A percentile compares a stretch with the other conserved stretches of the same genome.
phyloP scores from a whole-genome alignment of 108 stramenopile genomes.

The Cylindrotheca closterium region DNA sequence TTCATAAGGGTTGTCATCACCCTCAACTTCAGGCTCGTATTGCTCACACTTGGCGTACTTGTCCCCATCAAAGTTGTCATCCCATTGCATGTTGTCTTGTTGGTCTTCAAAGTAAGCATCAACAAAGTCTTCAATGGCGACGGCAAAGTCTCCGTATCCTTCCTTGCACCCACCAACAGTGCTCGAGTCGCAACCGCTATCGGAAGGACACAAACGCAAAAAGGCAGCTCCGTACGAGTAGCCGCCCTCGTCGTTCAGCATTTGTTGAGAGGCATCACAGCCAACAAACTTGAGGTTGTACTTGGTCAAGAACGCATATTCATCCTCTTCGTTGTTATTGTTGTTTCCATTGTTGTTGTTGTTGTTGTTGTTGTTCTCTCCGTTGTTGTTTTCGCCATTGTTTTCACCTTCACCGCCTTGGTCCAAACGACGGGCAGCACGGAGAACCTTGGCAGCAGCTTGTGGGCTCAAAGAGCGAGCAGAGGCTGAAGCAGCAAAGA shows the following conservation, averaged over 20 bases:
- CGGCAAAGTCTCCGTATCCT: constrained; percentile 44
- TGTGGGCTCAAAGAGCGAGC: constrained; percentile 16
- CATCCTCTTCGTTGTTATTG: constrained; percentile 1
- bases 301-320: constrained; percentile 11
- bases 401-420: constrained; percentile 8
- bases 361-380: too few species aligned
- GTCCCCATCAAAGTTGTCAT: constrained; percentile 21
- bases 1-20: constrained; percentile 17
- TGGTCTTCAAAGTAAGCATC: constrained; percentile 42
- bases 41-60: constrained; percentile 33
- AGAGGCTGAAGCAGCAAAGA: constrained; percentile 16
- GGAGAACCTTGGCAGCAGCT: constrained; percentile 30
- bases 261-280: constrained; percentile 10
- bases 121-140: constrained; percentile 37
- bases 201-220: constrained; percentile 39
- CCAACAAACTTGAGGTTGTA: constrained; percentile 19
- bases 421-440: constrained; percentile 35
- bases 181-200: constrained; percentile 17
- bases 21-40: constrained; percentile 27
- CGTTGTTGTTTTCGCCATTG: too few species aligned
- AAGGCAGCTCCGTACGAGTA: constrained; percentile 33
- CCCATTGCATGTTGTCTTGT: constrained; percentile 19
- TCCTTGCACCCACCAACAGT: constrained; percentile 21
- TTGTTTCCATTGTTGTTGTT: too few species aligned
- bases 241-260: constrained; percentile 13